These are phyloP conservation scores for Aspergillus ustus DNA, from an alignment of 2,329 filamentous ascomycete genomes.

Conservation along the genomic window DNA sequence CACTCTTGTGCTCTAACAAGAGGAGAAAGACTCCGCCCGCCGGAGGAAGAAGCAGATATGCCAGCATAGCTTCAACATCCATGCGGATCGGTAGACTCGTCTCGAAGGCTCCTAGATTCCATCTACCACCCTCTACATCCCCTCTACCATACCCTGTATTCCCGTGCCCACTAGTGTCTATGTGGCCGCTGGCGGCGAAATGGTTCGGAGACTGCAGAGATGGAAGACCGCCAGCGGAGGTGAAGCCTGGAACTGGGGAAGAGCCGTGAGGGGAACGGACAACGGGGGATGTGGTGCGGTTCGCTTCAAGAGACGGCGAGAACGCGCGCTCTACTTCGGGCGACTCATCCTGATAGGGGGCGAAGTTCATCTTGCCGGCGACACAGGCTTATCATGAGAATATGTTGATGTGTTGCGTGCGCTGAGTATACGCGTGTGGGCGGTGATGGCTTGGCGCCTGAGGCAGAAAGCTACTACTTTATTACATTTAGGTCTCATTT, in stretches of 20 bases:
- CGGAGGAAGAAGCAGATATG: slow-evolving; percentile 84
- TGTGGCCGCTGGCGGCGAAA: slow-evolving; percentile 39
- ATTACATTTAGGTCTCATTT: neutral
- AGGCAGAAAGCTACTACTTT: slow-evolving; percentile 14
- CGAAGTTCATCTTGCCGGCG: slow-evolving; percentile 76
- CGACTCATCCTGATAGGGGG: slow-evolving; percentile 91
- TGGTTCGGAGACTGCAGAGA: slow-evolving; percentile 46
- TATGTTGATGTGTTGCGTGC: slow-evolving; percentile 12
- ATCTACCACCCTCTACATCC: slow-evolving; percentile 57
- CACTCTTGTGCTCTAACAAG: slow-evolving; percentile 89
- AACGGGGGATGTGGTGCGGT: slow-evolving; percentile 58
- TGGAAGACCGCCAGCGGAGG: slow-evolving; percentile 44
- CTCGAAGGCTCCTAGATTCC: slow-evolving; percentile 79
- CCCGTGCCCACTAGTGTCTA: slow-evolving; percentile 38
- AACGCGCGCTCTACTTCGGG: slow-evolving; percentile 82
- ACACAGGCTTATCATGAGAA: slow-evolving; percentile 22
- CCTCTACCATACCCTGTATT: slow-evolving; percentile 47
- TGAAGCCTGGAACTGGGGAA: slow-evolving; percentile 51
- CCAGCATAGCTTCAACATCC: slow-evolving; percentile 87
- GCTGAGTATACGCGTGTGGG: slow-evolving; percentile 5
- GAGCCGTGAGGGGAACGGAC: slow-evolving; percentile 58
- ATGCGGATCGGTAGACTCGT: slow-evolving; percentile 85
- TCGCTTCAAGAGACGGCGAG: slow-evolving; percentile 65
- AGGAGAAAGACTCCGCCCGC: slow-evolving; percentile 83
- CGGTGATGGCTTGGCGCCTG: slow-evolving; percentile 28